phyloP scores from a whole-genome alignment of 106 monocot genomes.

The Acorus gramineus region DNA sequence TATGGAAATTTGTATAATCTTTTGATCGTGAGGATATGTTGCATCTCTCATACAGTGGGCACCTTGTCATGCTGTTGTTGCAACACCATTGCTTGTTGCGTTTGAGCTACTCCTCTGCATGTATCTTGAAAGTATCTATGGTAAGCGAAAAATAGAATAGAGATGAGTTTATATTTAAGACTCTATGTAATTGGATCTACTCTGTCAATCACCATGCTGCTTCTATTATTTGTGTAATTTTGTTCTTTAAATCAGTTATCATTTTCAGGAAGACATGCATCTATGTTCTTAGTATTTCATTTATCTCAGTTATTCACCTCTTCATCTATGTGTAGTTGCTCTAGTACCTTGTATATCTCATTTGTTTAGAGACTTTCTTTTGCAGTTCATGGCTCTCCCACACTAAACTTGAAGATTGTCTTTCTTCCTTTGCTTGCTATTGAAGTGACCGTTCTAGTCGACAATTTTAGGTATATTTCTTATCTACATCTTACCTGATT shows the following conservation, averaged over 20 bases:
- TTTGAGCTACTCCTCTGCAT: slow-evolving; percentile 96
- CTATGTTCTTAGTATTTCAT: too few species aligned
- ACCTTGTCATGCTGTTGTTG: slow-evolving; percentile 88
- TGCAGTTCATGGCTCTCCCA: slow-evolving; percentile 36
- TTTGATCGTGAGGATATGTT: background rate
- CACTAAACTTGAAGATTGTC: slow-evolving; percentile 85
- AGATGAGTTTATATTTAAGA: too few species aligned
- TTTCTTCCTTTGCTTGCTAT: slow-evolving; percentile 87
- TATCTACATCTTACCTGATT: background rate
- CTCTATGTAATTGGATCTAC: too few species aligned
- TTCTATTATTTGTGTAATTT: too few species aligned
- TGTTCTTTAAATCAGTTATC: too few species aligned
- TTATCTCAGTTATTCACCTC: background rate
- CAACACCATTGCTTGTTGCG: slow-evolving; percentile 75
- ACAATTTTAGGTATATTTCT: slow-evolving; percentile 83
- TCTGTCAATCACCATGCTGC: too few species aligned
- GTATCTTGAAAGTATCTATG: slow-evolving; percentile 55
- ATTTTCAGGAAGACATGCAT: too few species aligned
- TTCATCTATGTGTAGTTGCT: background rate
- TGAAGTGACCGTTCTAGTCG: slow-evolving; percentile 74
- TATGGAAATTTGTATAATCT: background rate
- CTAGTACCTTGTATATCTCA: background rate
- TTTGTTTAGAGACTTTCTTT: slow-evolving; percentile 5
- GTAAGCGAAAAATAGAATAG: slow-evolving; percentile 19
- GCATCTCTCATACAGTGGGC: slow-evolving; percentile 54